Base-by-base conservation (phyloP, 495 filamentous ascomycete species). In the Podospora didyma region DNA sequence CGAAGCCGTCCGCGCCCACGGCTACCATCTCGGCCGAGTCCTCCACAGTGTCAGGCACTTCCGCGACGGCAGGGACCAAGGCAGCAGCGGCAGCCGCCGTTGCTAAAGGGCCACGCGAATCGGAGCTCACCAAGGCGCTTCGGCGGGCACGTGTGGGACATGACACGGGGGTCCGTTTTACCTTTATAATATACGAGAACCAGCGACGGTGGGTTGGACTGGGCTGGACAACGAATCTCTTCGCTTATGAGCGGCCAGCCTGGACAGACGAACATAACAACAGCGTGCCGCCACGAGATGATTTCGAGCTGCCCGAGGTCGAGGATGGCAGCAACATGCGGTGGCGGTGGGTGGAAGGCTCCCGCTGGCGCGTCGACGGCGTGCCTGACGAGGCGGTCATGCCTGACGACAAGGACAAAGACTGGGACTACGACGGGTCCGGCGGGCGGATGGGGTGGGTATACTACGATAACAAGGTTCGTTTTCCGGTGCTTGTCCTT, bases 191-290 rank as follows among this genome's bases (percentile, higher is more conserved):
- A 2, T 97, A 89, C 64, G 94, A 99, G 67, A 99, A 99, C 60
- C 93, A 99, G 70, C 86, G 94, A 22, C 84, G 94, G 39, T 99
- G 94, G 94, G 70, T 97, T 12, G 95, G 92, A 2, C 77, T 97
- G 19, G 94, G 94, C 3, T 99, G 94, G 94, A 97, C 95, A 0
- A 86, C 86, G 12, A 94, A 86, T 6, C 72, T 97, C 34, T 88
- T 98, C 59, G 84, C 89, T 0, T 89, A 96, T 59, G 94, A 99
- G 65, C 82, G 94, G 31, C 81, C 84, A 6, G 77, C 92, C 1
- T 99, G 92, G 92, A 97, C 95, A 5, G 94, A 99, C 64, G 95
- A 99, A 69, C 89, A 97, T 67, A 79, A 96, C 47, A 94, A 96
- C 58, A 57, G 85, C 0, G 85, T 89, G 20, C 85, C 90, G 3